Percentiles rank a stretch among this genome's conserved stretches.
phyloP scores from a whole-genome alignment of 768 basidiomycete genomes.

The Leccinum sublutescens region DNA sequence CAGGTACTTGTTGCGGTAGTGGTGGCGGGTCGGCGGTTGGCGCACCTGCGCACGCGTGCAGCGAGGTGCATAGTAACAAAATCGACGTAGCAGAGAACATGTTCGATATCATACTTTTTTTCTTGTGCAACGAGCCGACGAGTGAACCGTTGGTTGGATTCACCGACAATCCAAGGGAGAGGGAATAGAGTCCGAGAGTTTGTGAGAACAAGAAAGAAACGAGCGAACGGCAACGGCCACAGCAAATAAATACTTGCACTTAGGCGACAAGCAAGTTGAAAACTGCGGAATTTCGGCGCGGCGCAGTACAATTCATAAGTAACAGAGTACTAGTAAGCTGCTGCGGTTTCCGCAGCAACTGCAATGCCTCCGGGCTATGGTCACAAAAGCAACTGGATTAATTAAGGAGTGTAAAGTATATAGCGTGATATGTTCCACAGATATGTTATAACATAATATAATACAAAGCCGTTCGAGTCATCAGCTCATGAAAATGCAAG shows the following conservation, averaged over 20 bases:
- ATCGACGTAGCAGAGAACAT: constrained; percentile 9
- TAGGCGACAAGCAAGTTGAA: neutral
- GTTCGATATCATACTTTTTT: constrained; percentile 14
- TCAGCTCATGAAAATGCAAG: constrained; percentile 2
- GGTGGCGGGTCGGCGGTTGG: constrained; percentile 12
- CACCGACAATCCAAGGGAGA: neutral
- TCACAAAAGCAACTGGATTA: too few relatives aligned
- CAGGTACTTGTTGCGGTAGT: constrained; percentile 1
- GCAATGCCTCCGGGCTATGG: too few relatives aligned
- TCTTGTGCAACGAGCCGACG: neutral
- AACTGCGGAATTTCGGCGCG: constrained; percentile 6
- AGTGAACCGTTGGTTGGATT: neutral
- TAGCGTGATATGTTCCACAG: neutral
- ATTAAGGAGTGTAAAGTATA: neutral
- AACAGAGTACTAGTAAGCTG: neutral
- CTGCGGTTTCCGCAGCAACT: neutral
- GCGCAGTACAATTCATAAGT: neutral
- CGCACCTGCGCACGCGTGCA: constrained; percentile 6
- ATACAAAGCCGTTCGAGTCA: neutral
- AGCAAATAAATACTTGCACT: neutral
- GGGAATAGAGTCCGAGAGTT: neutral
- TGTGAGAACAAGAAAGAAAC: neutral
- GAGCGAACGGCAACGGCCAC: neutral
- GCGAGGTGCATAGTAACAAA: constrained; percentile 14
- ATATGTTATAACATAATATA: too few relatives aligned